Base-by-base conservation (phyloP, 768 basidiomycete species). In the Tulasnella sp. region DNA sequence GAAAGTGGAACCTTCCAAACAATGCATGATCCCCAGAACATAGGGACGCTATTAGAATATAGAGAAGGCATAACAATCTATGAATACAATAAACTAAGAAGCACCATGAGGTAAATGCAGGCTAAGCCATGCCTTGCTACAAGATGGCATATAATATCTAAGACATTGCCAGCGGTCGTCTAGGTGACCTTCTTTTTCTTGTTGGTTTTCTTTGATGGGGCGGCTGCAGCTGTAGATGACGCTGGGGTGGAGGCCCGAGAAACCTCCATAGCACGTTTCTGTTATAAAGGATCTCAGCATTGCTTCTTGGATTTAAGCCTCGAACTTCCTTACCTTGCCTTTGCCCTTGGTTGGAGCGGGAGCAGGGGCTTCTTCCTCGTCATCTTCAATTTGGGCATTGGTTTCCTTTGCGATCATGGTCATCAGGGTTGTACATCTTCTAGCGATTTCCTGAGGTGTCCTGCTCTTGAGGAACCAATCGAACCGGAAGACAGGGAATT, bases 391-490 rank as follows among this genome's bases (percentile, higher is more conserved):
- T 40, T 70, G 67, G 62, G 74, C 74, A 22, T 56, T 48, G 19
- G 40, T 32, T 65, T 98, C 93, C 70, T 92, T 93, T 68, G 88
- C 82, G 55, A 99, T 86, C 78, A 95, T 87, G 8, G 79, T 72
- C 24, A 95, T 60, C 32, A 96, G 63, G 2, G 93, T 95, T 58
- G 82, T 82, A 60, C 90, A 95, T 48, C 93, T 69, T 57, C 93
- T 70, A 60, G 82, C 79, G 51, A 98, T 67, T 66, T 98, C 93
- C 60, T 87, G 81, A 2, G 88, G 80, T 9, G 84, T 87, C 48
- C 93, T 70, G 57, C 87, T 89, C 71, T 93, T 92, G 73, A 91
- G 83, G 70, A 95, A 96, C 93, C 91, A 96, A 61, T 96, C 91
- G 60, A 98, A 98, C 19, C 92, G 73, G 70, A 96, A 99, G 12